Evolutionary conservation across 371 early-diverging fungal species (phyloP), one percentile per base, ranked within the genome.

Genomic region (Apophysomyces trapeziformis): DNA sequence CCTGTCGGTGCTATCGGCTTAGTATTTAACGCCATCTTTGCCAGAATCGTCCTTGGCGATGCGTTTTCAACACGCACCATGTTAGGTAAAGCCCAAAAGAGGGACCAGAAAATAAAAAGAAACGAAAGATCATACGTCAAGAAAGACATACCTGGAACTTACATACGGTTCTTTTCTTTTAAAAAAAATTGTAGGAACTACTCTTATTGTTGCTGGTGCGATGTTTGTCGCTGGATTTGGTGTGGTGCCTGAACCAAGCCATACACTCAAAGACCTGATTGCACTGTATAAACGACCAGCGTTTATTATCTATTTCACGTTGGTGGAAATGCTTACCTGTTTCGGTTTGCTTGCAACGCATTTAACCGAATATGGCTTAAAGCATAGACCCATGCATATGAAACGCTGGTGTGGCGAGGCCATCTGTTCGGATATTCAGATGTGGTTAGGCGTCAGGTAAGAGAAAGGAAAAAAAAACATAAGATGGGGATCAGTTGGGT

Each of bases 11-110:
- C 94, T 8, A 90, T 93, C 43, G 90, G 88, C 3, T 75, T 93
- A 45, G 91, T 92, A 4, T 90, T 92, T 63, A 93, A 93, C 73
- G 93, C 92, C 6, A 75, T 92, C 11, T 93, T 91, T 77, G 93
- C 94, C 14, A 78, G 84, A 38, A 71, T 84, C 50, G 79, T 93
- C 7, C 67, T 93, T 35, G 85, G 84, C 8, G 91, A 89, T 70
- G 84, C 80, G 6, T 91, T 92, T 72, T 86, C 87, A 1, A 73
- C 73, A 44, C 80, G 86, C 18, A 90, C 90, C 43, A 74, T 83
- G 12, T 59, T 77, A 54, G 88, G 88, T 88, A 73, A 41, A 5
- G 37, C 32, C 18, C 6, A 47, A 47, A 18, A 16, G n/a, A 9
- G 54, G 6, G 7, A 18, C 4, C 46, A n/a, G 60, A 44, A 58